A percentile compares a stretch with the other conserved stretches of the same genome.
Conservation (phyloP, 495 filamentous ascomycete genomes). For the Penicillium longicatenatum region DNA sequence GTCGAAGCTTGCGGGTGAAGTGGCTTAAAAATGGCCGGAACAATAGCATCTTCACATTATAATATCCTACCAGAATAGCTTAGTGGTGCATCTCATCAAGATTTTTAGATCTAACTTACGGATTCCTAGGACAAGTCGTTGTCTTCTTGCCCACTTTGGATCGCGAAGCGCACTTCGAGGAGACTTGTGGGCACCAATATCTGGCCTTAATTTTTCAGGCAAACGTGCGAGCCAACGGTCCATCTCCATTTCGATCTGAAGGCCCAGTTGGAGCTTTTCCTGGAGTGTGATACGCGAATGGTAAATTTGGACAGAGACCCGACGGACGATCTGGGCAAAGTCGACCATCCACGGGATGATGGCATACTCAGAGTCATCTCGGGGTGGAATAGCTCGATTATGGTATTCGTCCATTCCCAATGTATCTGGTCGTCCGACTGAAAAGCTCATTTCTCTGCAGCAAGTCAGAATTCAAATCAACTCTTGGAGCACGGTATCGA, state of each 20-base stretch:
- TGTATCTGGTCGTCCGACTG: slow-evolving; percentile 43
- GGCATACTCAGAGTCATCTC: slow-evolving; percentile 42
- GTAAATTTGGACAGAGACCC: slow-evolving; percentile 46
- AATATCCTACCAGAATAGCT: slow-evolving; percentile 29
- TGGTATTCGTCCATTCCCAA: slow-evolving; percentile 49
- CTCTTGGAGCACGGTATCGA: too few relatives aligned
- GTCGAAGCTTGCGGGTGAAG: slow-evolving; percentile 37
- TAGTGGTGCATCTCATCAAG: neutral
- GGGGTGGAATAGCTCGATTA: slow-evolving; percentile 39
- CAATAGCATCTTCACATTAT: slow-evolving; percentile 44
- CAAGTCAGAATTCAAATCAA: neutral
- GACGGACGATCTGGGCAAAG: slow-evolving; percentile 42
- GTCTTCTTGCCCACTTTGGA: slow-evolving; percentile 43
- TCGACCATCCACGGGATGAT: slow-evolving; percentile 49
- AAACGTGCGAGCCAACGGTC: slow-evolving; percentile 39
- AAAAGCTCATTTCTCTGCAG: slow-evolving; percentile 45
- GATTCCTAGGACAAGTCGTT: slow-evolving; percentile 40
- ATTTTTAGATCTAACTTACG: slow-evolving; percentile 23
- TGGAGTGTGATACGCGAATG: slow-evolving; percentile 41
- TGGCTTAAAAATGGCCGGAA: slow-evolving; percentile 44
- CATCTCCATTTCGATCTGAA: slow-evolving; percentile 41
- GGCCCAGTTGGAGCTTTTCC: slow-evolving; percentile 39
- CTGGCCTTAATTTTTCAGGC: slow-evolving; percentile 38
- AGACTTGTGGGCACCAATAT: slow-evolving; percentile 24
- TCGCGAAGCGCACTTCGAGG: slow-evolving; percentile 35